Evolutionary conservation across 2,329 filamentous ascomycete species (phyloP).

Genomic region (Diatrype stigma): DNA sequence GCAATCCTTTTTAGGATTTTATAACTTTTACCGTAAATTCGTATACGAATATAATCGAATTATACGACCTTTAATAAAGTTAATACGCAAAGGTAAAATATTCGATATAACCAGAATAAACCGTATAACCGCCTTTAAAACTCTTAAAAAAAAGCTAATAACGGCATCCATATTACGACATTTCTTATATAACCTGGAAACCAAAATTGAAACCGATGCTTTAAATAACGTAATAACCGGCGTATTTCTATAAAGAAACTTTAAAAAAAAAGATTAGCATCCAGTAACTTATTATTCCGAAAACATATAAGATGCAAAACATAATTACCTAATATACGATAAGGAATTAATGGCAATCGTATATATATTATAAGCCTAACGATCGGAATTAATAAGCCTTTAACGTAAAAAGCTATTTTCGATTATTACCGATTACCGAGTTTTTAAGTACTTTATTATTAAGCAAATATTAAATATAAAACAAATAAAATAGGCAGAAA

Average conservation of each 20-base stretch:
- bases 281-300: neutral
- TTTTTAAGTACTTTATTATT: neutral
- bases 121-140: neutral
- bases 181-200: neutral
- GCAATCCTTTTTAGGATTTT: constrained; percentile 1
- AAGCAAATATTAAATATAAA: neutral
- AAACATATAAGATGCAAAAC: neutral
- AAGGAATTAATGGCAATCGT: neutral
- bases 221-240: neutral
- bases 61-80: neutral
- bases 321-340: neutral
- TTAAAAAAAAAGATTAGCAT: neutral
- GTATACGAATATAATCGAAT: constrained; percentile 1
- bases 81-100: constrained; percentile 1
- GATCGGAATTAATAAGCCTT: neutral
- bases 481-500: neutral
- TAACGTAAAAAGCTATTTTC: neutral
- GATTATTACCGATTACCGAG: neutral
- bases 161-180: neutral
- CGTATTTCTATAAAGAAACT: neutral
- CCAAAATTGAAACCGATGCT: neutral
- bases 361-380: neutral
- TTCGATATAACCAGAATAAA: neutral
- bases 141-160: neutral
- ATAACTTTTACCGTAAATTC: constrained; percentile 3